phyloP scores from a whole-genome alignment of 108 stramenopile species.

The Pseudonitzschia delicatissima region DNA sequence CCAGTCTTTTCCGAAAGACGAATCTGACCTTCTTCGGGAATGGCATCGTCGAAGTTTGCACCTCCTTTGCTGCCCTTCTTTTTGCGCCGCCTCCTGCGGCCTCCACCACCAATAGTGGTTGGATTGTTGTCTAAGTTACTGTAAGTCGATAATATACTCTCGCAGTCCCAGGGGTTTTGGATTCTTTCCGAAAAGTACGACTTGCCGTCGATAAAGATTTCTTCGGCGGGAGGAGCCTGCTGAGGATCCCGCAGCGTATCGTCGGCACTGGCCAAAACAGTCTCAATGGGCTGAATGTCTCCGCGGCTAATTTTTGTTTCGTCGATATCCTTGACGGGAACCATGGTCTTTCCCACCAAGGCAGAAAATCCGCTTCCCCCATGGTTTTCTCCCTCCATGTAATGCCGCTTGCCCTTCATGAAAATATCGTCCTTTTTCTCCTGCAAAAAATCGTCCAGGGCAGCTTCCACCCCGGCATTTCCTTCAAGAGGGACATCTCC shows the following conservation, averaged over 20 bases:
- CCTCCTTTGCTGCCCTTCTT: conserved; percentile 21
- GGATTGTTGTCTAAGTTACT: conserved; percentile 98
- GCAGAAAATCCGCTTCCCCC: conserved; percentile 80
- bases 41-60: conserved; percentile 13
- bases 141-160: conserved; percentile 92
- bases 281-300: conserved; percentile 39
- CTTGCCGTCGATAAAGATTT: conserved; percentile 85
- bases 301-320: conserved; percentile 33
- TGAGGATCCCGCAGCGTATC: conserved; percentile 65
- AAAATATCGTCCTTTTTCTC: conserved; percentile 82
- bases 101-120: conserved; percentile 58
- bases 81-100: conserved; percentile 50
- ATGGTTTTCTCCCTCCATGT: conserved; percentile 27
- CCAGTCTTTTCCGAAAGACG: conserved; percentile 89
- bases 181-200: conserved; percentile 71
- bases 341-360: conserved; percentile 68
- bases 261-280: conserved; percentile 74
- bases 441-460: conserved; percentile 74
- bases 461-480: conserved; percentile 73
- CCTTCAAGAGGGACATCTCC: conserved; percentile 74
- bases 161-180: conserved; percentile 96
- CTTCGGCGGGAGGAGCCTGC: conserved; percentile 71
- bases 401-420: conserved; percentile 65
- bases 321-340: conserved; percentile 49
- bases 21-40: conserved; percentile 50